Evolutionary conservation across 2,329 filamentous ascomycete species (phyloP).

Genomic region (Phoma herbarum): DNA sequence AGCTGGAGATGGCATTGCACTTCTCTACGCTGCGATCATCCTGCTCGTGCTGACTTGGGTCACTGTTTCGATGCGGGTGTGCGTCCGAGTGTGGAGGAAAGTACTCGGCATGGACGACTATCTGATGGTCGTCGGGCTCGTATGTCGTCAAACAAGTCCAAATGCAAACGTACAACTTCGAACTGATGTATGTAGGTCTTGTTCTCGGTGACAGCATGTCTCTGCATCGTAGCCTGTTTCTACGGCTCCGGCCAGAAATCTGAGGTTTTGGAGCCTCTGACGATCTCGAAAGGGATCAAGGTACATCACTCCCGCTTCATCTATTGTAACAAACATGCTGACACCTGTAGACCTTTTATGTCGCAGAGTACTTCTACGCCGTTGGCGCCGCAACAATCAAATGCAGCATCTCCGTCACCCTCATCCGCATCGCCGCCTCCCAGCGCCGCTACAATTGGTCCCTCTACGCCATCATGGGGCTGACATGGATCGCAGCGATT

Average conservation of each 20-base stretch:
- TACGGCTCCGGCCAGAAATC: slow-evolving; percentile 33
- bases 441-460: slow-evolving; percentile 23
- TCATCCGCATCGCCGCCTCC: slow-evolving; percentile 28
- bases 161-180: background rate
- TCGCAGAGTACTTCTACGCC: slow-evolving; percentile 36
- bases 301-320: slow-evolving; percentile 3
- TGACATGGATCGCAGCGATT: slow-evolving; percentile 26
- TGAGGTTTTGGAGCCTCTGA: slow-evolving; percentile 18
- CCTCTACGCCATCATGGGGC: slow-evolving; percentile 25
- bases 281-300: slow-evolving; percentile 27
- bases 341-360: slow-evolving; percentile 26
- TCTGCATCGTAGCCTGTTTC: slow-evolving; percentile 32
- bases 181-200: slow-evolving; percentile 21
- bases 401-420: slow-evolving; percentile 32
- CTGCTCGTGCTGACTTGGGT: slow-evolving; percentile 32
- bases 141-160: slow-evolving; percentile 13
- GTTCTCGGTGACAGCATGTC: slow-evolving; percentile 30
- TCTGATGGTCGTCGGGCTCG: slow-evolving; percentile 30
- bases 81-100: slow-evolving; percentile 31
- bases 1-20: slow-evolving; percentile 29
- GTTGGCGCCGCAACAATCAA: slow-evolving; percentile 32
- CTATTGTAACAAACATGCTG: background rate
- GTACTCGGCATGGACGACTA: slow-evolving; percentile 27
- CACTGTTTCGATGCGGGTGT: slow-evolving; percentile 27
- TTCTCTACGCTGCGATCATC: slow-evolving; percentile 29